Evolutionary conservation across 2,329 filamentous ascomycete genomes (phyloP), one percentile per base, ranked within the genome.

Genomic region (Chaetomium olivaceum): DNA sequence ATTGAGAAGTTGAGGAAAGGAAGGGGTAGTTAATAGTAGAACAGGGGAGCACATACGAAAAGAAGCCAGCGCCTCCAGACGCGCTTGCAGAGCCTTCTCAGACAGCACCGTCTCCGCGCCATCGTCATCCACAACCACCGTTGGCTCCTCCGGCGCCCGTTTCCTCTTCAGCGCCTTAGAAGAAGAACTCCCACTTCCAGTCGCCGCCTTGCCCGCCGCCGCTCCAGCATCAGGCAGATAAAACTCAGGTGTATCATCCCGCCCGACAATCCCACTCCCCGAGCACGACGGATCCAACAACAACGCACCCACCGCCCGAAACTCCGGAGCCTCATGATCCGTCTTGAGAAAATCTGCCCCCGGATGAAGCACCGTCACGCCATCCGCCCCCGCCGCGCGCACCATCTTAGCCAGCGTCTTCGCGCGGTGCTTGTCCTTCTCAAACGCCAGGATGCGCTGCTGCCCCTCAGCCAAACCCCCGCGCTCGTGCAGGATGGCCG

Each of bases 211-310:
- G 43, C 19, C 4, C 54, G n/a, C 39, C 19, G 21, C n/a, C 19
- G 9, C 16, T 27, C 16, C 71, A 2, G 76, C 71, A 19, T 73
- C 68, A 43, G 82, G 83, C 31, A 96, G 80, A 67, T 89, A 82
- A 50, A 95, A 77, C 69, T 85, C 79, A 4, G 92, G 88, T 75
- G 89, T 86, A 55, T 93, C 91, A 71, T 97, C 93, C 23, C 95
- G 86, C 2, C 93, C 92, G 27, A 97, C 87, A 63, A 99, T 99
- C 0, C 95, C 95, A 74, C 92, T 97, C 0, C 95, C 95, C 1
- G 93, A 97, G 76, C 95, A 99, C 75, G 92, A 97, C 0, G 95
- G 95, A 75, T 99, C 95, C 1, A 99, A 83, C 0, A 99, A 82
- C 50, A 99, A 81, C 8, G 90, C 90, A 0, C 88, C 87, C n/a